Evolutionary conservation across 371 early-diverging fungal genomes (phyloP).

Genomic region (Funneliformis caledonium): DNA sequence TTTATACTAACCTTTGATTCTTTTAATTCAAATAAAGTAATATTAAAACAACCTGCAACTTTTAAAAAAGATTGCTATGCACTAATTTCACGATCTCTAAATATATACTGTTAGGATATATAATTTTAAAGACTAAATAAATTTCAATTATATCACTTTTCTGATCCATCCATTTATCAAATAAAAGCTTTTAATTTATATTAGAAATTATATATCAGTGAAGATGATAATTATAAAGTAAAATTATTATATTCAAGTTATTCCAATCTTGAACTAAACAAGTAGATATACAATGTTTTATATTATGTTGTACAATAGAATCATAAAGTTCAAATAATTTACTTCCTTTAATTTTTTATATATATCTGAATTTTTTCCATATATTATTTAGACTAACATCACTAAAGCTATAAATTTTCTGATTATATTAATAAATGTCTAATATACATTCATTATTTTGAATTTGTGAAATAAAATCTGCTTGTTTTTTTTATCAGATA

Average conservation of each 20-base stretch:
- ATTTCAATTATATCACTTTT: not conserved
- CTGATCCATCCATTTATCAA: not conserved
- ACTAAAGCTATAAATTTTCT: not conserved
- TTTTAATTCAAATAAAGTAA: not conserved
- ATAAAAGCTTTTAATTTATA: not conserved
- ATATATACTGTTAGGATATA: not conserved
- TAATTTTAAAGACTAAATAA: not conserved
- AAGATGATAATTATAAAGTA: not conserved
- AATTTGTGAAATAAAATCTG: slow-evolving; percentile 3
- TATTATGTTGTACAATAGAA: not conserved
- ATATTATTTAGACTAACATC: not conserved
- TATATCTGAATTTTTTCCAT: not conserved
- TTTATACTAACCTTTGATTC: not conserved
- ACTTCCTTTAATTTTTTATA: not conserved
- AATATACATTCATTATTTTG: not conserved
- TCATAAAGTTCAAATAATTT: not conserved
- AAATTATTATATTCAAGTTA: not conserved
- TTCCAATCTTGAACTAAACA: not conserved
- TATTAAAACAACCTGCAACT: not conserved
- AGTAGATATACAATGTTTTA: not conserved
- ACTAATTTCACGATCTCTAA: not conserved
- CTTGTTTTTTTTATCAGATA: not conserved
- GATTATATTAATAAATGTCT: not conserved
- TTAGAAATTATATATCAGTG: not conserved
- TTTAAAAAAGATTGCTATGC: not conserved